phyloP scores from a whole-genome alignment of 805 yeast genomes.

The Saccharomycopsis fibuligera region DNA sequence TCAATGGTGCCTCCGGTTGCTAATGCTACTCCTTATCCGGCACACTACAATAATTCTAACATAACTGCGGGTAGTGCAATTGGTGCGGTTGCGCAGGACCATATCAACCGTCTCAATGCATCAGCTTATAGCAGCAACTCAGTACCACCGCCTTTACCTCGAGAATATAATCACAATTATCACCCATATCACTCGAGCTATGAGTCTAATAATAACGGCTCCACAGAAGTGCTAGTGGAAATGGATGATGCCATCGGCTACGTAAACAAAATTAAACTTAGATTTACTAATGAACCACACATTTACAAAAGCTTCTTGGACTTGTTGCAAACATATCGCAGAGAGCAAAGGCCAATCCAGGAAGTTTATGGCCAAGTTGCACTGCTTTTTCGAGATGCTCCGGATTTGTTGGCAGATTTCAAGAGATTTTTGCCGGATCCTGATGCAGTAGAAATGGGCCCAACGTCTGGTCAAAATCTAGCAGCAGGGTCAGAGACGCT shows the following conservation, averaged over 20 bases:
- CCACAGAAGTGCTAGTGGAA: slow-evolving; percentile 57
- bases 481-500: background rate
- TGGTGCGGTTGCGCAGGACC: background rate
- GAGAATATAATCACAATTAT: no score
- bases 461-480: slow-evolving; percentile 55
- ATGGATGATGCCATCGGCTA: slow-evolving; percentile 95
- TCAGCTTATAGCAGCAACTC: no score
- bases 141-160: no score
- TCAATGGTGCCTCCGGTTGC: background rate
- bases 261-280: slow-evolving; percentile 91
- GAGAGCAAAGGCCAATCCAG: slow-evolving; percentile 90
- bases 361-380: slow-evolving; percentile 96
- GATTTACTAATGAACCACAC: slow-evolving; percentile 91
- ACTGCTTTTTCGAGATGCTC: slow-evolving; percentile 81
- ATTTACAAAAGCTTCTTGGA: slow-evolving; percentile 92
- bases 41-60: background rate
- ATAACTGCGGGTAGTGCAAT: background rate
- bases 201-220: no score
- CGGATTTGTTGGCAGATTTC: slow-evolving; percentile 90
- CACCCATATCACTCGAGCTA: no score
- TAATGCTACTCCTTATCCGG: background rate
- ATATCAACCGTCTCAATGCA: no score
- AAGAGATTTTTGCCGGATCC: slow-evolving; percentile 88
- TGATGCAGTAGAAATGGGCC: slow-evolving; percentile 51
- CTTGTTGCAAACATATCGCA: slow-evolving; percentile 91